A percentile compares a stretch with the other conserved stretches of the same genome.
These are phyloP conservation scores for Mesotaenium endlicherianum DNA, from an alignment of 139 green algal genomes.

Conservation along the genomic window DNA sequence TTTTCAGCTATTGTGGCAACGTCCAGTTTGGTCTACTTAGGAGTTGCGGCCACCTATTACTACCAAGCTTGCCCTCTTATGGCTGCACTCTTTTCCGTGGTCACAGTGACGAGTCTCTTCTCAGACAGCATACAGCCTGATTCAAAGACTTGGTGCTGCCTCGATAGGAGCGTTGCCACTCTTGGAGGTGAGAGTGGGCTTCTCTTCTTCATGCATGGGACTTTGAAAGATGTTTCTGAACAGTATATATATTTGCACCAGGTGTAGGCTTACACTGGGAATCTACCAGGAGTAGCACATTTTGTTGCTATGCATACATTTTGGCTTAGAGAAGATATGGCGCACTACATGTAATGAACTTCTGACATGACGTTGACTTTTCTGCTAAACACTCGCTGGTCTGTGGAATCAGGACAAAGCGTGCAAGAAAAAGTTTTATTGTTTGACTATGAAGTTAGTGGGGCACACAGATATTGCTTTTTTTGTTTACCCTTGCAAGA, in stretches of 20 bases:
- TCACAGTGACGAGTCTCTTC: constrained; percentile 5
- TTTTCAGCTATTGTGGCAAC: neutral
- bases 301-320: neutral
- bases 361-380: neutral
- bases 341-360: neutral
- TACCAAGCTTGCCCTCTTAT: neutral
- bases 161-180: neutral
- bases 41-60: neutral
- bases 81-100: neutral
- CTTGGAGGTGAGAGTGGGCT: neutral
- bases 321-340: neutral
- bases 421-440: too few relatives aligned
- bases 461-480: neutral
- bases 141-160: constrained; percentile 5
- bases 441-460: neutral
- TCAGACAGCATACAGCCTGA: neutral
- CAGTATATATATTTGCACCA: neutral
- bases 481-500: neutral
- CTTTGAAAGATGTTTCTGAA: neutral
- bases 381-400: too few relatives aligned
- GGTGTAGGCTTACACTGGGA: neutral
- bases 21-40: neutral
- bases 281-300: neutral
- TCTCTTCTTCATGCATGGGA: neutral
- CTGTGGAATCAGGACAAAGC: too few relatives aligned